phyloP scores from a whole-genome alignment of 2,329 filamentous ascomycete species.

The Dendryphion nanum region DNA sequence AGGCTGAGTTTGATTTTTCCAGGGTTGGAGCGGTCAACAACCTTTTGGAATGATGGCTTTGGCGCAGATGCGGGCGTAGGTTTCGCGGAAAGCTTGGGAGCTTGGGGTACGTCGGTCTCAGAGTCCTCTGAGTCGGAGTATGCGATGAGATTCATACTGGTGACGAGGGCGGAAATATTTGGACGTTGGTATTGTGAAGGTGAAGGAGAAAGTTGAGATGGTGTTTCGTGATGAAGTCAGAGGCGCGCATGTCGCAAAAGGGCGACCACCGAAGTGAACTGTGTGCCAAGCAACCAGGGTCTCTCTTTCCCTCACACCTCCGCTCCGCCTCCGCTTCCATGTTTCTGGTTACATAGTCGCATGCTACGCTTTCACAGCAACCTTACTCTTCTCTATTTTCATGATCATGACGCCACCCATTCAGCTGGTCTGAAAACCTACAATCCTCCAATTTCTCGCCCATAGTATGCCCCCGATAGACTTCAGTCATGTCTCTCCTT shows the following conservation, averaged over 20 bases:
- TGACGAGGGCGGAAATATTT: no score
- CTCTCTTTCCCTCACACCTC: neutral
- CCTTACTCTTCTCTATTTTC: no score
- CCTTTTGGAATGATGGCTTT: slow-evolving; percentile 70
- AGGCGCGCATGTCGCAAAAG: no score
- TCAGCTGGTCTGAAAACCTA: slow-evolving; percentile 40
- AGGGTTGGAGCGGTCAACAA: slow-evolving; percentile 76
- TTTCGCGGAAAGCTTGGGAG: slow-evolving; percentile 27
- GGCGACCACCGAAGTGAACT: no score
- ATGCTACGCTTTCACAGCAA: no score
- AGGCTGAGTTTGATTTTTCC: slow-evolving; percentile 83
- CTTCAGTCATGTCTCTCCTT: slow-evolving; percentile 41
- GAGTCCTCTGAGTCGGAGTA: slow-evolving; percentile 79
- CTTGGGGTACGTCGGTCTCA: slow-evolving; percentile 54
- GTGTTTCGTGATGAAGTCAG: no score
- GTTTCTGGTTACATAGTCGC: no score
- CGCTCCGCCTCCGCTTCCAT: neutral
- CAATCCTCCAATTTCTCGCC: no score
- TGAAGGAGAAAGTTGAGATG: no score
- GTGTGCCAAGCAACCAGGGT: no score
- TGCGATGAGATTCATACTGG: slow-evolving; percentile 70
- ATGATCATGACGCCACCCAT: no score
- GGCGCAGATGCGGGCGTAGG: slow-evolving; percentile 41
- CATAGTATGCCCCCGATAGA: slow-evolving; percentile 16
- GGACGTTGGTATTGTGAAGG: no score